Evolutionary conservation across 2,329 filamentous ascomycete genomes (phyloP).

Genomic region (Paecilomyces niveus): DNA sequence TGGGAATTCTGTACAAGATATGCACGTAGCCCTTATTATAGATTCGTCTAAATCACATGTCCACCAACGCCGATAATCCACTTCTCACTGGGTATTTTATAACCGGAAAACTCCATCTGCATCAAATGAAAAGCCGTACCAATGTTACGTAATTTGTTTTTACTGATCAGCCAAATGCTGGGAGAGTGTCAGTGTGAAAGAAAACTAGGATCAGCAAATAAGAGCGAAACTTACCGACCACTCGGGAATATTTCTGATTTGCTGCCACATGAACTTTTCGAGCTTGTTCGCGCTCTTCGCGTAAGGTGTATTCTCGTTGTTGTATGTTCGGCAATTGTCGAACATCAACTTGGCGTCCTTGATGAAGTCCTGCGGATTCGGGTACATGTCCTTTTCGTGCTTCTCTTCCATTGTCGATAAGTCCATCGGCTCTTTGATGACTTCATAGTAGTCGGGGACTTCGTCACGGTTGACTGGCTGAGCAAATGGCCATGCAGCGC

Average conservation of each 20-base stretch:
- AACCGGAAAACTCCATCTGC: conserved; percentile 9
- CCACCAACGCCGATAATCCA: not conserved
- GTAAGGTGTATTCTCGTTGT: conserved; percentile 90
- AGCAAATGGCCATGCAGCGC: conserved; percentile 88
- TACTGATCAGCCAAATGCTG: conserved; percentile 33
- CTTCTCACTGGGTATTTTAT: not conserved
- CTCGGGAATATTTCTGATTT: conserved; percentile 85
- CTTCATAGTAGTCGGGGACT: conserved; percentile 97
- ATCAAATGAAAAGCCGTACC: conserved; percentile 6
- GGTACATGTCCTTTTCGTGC: conserved; percentile 87
- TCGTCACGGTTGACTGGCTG: conserved; percentile 92
- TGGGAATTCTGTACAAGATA: not conserved
- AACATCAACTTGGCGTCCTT: conserved; percentile 84
- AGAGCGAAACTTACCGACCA: conserved; percentile 57
- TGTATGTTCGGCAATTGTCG: conserved; percentile 92
- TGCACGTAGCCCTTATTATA: not conserved
- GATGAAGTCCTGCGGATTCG: conserved; percentile 86
- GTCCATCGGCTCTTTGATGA: conserved; percentile 98
- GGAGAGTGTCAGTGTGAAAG: conserved; percentile 5
- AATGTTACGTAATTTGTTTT: conserved; percentile 15
- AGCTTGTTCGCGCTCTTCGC: conserved; percentile 91
- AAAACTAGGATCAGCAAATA: not conserved
- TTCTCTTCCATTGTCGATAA: conserved; percentile 92
- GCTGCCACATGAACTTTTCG: conserved; percentile 90
- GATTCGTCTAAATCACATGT: not conserved